Evolutionary conservation across 1,284 basidiomycete genomes (phyloP).

Genomic region (Retiboletus flavoniger): DNA sequence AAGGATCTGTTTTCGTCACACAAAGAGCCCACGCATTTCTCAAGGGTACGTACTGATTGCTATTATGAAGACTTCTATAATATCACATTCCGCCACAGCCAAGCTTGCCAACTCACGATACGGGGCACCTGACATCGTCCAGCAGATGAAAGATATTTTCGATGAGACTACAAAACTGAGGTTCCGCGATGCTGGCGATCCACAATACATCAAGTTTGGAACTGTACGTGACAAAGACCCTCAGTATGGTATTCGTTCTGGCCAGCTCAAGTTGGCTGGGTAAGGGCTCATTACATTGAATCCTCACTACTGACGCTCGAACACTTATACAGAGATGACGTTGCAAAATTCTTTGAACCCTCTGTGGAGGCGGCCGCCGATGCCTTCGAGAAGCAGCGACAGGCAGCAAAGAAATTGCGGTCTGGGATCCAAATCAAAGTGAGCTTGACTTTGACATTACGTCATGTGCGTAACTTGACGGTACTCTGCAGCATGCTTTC

Average conservation of each 20-base stretch:
- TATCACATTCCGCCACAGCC: constrained; percentile 25
- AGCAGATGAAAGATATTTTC: constrained; percentile 43
- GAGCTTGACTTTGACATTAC: background rate
- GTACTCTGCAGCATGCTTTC: constrained; percentile 5
- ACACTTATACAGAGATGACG: constrained; percentile 29
- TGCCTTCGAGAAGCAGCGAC: constrained; percentile 37
- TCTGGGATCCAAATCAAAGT: constrained; percentile 34
- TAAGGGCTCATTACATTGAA: constrained; percentile 8
- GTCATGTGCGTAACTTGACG: background rate
- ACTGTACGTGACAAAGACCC: constrained; percentile 43
- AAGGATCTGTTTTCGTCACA: constrained; percentile 44
- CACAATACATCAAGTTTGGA: constrained; percentile 50
- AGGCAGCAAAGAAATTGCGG: constrained; percentile 12
- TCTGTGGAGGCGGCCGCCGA: constrained; percentile 43
- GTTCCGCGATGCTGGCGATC: constrained; percentile 40
- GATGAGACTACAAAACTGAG: constrained; percentile 49
- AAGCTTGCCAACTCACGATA: constrained; percentile 34
- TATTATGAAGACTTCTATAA: background rate
- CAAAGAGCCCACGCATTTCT: constrained; percentile 39
- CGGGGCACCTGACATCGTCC: constrained; percentile 35
- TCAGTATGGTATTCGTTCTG: constrained; percentile 42
- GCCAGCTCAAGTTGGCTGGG: constrained; percentile 47
- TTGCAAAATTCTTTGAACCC: constrained; percentile 47
- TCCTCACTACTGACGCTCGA: background rate
- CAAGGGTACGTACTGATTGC: constrained; percentile 22